These are phyloP conservation scores for Orobanche coerulescens DNA, from an alignment of 257 asterid species.

Conservation along the genomic window DNA sequence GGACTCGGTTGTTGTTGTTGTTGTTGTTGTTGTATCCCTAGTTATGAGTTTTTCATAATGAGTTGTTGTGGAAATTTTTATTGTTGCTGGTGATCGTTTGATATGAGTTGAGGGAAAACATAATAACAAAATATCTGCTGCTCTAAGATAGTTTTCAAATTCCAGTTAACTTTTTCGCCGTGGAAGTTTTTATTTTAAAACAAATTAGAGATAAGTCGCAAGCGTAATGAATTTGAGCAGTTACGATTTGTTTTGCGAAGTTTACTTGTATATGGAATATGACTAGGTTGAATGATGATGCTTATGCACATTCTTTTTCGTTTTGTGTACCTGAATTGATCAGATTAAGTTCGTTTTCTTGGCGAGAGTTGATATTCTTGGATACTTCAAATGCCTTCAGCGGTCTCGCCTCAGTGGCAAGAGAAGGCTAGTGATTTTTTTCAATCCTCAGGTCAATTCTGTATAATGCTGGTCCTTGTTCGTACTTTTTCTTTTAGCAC, in stretches of 20 bases:
- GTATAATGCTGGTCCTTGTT: background rate
- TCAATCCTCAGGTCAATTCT: conserved; percentile 55
- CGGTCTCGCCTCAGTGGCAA: conserved; percentile 73
- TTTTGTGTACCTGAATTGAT: background rate
- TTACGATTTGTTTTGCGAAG: background rate
- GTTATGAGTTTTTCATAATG: background rate
- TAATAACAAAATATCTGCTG: background rate
- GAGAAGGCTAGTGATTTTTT: conserved; percentile 77
- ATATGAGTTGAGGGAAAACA: background rate
- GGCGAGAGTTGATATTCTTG: conserved; percentile 23
- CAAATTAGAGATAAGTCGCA: background rate
- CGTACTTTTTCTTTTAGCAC: conserved; percentile 5
- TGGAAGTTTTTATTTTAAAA: background rate
- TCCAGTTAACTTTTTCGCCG: background rate
- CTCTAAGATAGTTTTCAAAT: background rate
- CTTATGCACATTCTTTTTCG: background rate
- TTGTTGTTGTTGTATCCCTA: no score
- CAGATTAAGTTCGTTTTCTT: background rate
- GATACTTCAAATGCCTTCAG: conserved; percentile 58
- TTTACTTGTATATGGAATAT: background rate
- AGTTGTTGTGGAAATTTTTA: background rate
- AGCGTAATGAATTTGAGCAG: background rate
- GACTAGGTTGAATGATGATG: background rate
- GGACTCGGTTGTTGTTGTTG: no score
- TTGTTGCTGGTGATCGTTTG: background rate